Percentiles rank a stretch among this genome's conserved stretches.
Evolutionary conservation across 306 rosid genomes (phyloP).

Genomic region (Abrus precatorius): DNA sequence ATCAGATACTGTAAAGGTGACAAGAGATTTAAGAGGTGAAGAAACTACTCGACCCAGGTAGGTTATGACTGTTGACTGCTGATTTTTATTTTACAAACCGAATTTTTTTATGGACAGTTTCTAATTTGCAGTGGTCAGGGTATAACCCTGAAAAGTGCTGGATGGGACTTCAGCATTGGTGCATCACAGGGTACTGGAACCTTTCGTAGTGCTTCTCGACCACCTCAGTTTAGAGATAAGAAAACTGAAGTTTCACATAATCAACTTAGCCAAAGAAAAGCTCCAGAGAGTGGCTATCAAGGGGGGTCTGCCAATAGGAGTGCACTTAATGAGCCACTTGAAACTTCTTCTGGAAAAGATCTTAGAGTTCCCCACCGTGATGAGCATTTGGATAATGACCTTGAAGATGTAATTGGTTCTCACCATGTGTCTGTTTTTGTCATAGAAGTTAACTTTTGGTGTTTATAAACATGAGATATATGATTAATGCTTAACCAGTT

Average conservation of each 20-base stretch:
- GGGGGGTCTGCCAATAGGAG: conserved; percentile 62
- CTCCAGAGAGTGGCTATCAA: conserved; percentile 64
- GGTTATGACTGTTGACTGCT: conserved; percentile 48
- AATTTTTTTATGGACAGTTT: conserved; percentile 45
- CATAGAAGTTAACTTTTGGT: conserved; percentile 40
- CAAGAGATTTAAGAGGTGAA: conserved; percentile 67
- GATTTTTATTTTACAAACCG: conserved; percentile 37
- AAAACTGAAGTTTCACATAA: conserved; percentile 63
- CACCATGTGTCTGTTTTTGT: conserved; percentile 24
- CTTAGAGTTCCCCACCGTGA: conserved; percentile 54
- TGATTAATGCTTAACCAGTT: conserved; percentile 14
- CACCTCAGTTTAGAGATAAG: conserved; percentile 91
- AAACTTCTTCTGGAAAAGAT: conserved; percentile 58
- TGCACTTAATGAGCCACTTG: conserved; percentile 56
- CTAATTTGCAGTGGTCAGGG: conserved; percentile 81
- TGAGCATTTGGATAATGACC: conserved; percentile 54
- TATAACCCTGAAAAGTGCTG: conserved; percentile 75
- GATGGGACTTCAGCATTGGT: conserved; percentile 97
- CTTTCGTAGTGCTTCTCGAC: conserved; percentile 74
- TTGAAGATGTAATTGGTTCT: conserved; percentile 76
- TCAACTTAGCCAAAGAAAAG: conserved; percentile 68
- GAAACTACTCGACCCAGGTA: conserved; percentile 81
- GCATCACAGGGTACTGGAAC: conserved; percentile 91
- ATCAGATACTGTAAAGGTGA: conserved; percentile 78
- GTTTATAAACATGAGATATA: conserved; percentile 30